Conservation (phyloP, 2,329 filamentous ascomycete genomes). For the Fusarium transvaalense region DNA sequence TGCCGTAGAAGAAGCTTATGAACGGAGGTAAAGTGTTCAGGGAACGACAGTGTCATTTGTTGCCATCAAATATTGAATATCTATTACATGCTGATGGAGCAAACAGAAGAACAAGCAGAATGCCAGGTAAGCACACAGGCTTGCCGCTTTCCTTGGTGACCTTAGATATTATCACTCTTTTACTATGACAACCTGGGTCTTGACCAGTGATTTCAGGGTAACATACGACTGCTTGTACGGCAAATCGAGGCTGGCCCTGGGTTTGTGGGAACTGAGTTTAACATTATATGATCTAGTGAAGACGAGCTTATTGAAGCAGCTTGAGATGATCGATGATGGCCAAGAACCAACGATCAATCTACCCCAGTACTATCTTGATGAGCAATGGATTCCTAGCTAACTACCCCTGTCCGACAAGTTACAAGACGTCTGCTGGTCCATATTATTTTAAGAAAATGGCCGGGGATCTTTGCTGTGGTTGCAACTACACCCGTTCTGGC, state of each 20-base stretch:
- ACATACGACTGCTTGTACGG: background rate
- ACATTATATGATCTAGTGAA: background rate
- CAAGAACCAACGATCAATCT: conserved; percentile 26
- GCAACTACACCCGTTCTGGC: conserved; percentile 8
- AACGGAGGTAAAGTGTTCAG: conserved; percentile 1
- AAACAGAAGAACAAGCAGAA: background rate
- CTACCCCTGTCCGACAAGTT: background rate
- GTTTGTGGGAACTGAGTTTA: background rate
- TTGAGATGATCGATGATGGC: conserved; percentile 5
- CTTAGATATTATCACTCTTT: background rate
- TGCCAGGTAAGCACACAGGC: background rate
- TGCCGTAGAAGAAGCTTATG: conserved; percentile 6
- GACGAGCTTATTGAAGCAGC: background rate
- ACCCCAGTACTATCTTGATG: conserved; percentile 18
- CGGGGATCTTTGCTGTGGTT: conserved; percentile 6
- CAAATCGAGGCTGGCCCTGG: background rate
- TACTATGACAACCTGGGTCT: background rate
- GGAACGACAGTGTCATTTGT: conserved; percentile 2
- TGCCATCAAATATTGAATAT: conserved; percentile 4
- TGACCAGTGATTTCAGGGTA: background rate
- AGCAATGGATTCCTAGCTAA: background rate
- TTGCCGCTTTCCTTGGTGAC: background rate
- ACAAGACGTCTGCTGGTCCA: conserved; percentile 5
- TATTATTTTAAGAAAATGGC: conserved; percentile 24
- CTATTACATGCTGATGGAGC: too few species aligned